Conservation (phyloP, 805 yeast species). For the Metschnikowia baotianmanensis region DNA sequence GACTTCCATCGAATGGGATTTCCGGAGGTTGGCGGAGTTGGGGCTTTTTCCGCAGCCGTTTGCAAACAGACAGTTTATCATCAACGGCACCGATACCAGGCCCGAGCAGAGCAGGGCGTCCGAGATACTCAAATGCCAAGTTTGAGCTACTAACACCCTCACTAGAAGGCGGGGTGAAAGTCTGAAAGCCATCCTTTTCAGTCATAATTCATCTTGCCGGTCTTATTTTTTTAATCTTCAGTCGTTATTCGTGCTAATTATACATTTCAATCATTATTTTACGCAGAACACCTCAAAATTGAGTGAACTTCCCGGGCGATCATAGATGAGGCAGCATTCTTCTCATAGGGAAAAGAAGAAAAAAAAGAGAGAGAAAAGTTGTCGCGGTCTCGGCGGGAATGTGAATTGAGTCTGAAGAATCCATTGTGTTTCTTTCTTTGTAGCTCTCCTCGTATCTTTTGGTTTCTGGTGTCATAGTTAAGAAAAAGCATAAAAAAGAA, state of each 20-base stretch:
- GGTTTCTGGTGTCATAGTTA: not conserved
- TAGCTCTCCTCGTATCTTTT: too few relatives aligned
- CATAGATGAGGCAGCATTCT: not conserved
- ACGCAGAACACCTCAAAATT: too few relatives aligned
- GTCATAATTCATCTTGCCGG: not conserved
- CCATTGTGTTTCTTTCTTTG: too few relatives aligned
- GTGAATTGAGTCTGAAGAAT: not conserved
- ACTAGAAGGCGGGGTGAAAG: too few relatives aligned
- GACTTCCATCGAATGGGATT: slow-evolving; percentile 65
- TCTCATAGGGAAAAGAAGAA: not conserved
- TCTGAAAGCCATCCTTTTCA: not conserved
- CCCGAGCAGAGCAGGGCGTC: slow-evolving; percentile 6
- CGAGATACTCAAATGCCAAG: too few relatives aligned
- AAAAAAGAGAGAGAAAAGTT: not conserved
- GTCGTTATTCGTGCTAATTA: too few relatives aligned
- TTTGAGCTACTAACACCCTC: too few relatives aligned
- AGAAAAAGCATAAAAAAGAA: too few relatives aligned
- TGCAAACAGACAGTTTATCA: slow-evolving; percentile 24
- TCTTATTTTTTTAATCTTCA: too few relatives aligned
- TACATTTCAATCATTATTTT: too few relatives aligned
- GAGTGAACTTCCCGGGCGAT: too few relatives aligned
- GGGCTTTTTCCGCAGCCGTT: slow-evolving; percentile 65
- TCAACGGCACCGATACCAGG: slow-evolving; percentile 34
- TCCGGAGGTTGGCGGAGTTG: slow-evolving; percentile 45
- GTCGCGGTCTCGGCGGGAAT: not conserved